Base-by-base conservation (phyloP, 2,329 filamentous ascomycete genomes). In the Ophiostoma montium region DNA sequence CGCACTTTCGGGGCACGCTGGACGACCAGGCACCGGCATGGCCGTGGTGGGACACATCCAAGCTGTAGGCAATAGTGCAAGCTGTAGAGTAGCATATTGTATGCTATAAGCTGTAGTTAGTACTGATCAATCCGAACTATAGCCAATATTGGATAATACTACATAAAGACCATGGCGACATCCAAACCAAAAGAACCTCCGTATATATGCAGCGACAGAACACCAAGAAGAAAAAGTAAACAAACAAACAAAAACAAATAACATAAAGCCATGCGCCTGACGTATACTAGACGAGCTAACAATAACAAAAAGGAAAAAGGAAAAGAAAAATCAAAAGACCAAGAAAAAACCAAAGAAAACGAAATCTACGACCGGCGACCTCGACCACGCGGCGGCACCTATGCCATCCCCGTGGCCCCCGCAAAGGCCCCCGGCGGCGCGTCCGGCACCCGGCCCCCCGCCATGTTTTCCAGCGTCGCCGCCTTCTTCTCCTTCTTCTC, bases 31-130 rank as follows among this genome's bases (percentile, higher is more conserved):
- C 82, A 2, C 61, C 63, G 0, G 70, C 68, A 13, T 83, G 79
- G 63, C 83, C 81, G 0, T 86, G 82, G 82, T 86, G 82, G 80
- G 64, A 71, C 44, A 71, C 74, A n/a, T 53, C 54, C 23, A 35
- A 41, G 19, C n/a, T n/a, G 52, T 49, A n/a, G n/a, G 51, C 27
- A 46, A 43, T n/a, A 47, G 46, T 44, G 27, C 47, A 54, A 50
- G 52, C n/a, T 55, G 43, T 52, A n/a, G n/a, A 51, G 13, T n/a
- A 27, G 38, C 33, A 36, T n/a, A n/a, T n/a, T n/a, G n/a, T n/a
- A n/a, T n/a, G n/a, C n/a, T n/a, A n/a, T n/a, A n/a, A n/a, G n/a
- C n/a, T n/a, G n/a, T n/a, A n/a, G n/a, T n/a, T n/a, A n/a, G n/a
- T n/a, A n/a, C n/a, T n/a, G n/a, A n/a, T n/a, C n/a, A n/a, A n/a